Evolutionary conservation across 1,284 basidiomycete genomes (phyloP).

Genomic region (Mycena sp.): DNA sequence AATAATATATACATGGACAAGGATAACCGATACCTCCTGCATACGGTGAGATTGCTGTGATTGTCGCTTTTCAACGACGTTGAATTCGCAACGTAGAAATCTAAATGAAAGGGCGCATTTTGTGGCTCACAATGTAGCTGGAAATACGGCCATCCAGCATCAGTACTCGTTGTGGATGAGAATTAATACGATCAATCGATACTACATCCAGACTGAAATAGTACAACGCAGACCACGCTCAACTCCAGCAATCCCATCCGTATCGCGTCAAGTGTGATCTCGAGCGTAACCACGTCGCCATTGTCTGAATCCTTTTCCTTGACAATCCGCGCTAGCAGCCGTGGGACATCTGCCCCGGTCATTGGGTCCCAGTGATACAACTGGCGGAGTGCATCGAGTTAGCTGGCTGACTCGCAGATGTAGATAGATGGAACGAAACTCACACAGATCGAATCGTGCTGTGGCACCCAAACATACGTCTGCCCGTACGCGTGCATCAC

Average conservation of each 20-base stretch:
- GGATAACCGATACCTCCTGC: constrained; percentile 15
- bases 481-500: constrained; percentile 2
- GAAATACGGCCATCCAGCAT: too few relatives aligned
- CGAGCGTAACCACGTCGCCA: constrained; percentile 4
- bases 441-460: constrained; percentile 18
- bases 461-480: constrained; percentile 22
- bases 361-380: constrained; percentile 15
- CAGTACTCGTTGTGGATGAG: background rate
- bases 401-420: background rate
- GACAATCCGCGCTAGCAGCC: constrained; percentile 11
- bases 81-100: too few relatives aligned
- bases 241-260: constrained; percentile 7
- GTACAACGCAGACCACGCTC: background rate
- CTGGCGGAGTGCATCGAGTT: background rate
- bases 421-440: background rate
- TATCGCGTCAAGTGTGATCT: constrained; percentile 12
- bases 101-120: too few relatives aligned
- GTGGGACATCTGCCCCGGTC: background rate
- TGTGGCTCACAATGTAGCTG: background rate
- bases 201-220: constrained; percentile 16
- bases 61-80: too few relatives aligned
- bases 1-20: constrained; percentile 22
- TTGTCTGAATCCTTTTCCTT: constrained; percentile 11
- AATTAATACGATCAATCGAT: constrained; percentile 5
- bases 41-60: constrained; percentile 1